These are phyloP conservation scores for Colletotrichum salicis DNA, from an alignment of 2,329 filamentous ascomycete genomes.

Conservation along the genomic window DNA sequence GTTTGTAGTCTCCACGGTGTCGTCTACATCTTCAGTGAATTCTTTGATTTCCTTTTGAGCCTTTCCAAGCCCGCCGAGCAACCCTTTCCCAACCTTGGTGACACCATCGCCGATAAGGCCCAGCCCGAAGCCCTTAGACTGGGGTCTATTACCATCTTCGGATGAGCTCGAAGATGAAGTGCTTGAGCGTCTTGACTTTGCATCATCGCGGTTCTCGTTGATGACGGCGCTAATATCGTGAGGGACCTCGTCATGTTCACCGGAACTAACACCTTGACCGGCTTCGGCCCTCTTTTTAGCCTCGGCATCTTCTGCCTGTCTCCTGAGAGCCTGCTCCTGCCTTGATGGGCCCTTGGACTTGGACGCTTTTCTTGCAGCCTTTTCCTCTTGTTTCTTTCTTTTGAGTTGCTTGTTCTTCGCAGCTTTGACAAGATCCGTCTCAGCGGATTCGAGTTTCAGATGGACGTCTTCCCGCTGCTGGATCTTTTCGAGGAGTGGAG, in stretches of 20 bases:
- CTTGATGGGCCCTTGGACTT: constrained; percentile 63
- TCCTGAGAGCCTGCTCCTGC: constrained; percentile 58
- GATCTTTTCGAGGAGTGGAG: constrained; percentile 85
- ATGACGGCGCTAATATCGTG: constrained; percentile 61
- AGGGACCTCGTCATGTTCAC: constrained; percentile 63
- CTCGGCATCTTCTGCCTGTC: constrained; percentile 60
- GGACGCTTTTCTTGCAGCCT: constrained; percentile 66
- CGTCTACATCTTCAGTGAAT: constrained; percentile 61
- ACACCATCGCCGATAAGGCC: constrained; percentile 59
- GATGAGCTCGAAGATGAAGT: constrained; percentile 37
- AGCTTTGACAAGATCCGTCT: constrained; percentile 83
- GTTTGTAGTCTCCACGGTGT: constrained; percentile 64
- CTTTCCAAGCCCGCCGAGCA: constrained; percentile 50
- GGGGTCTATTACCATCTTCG: constrained; percentile 30
- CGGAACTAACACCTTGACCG: constrained; percentile 60
- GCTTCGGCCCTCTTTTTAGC: constrained; percentile 62
- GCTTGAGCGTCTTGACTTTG: constrained; percentile 26
- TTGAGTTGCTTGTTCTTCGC: constrained; percentile 86
- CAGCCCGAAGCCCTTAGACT: constrained; percentile 32
- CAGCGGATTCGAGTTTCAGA: constrained; percentile 77
- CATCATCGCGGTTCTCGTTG: constrained; percentile 47
- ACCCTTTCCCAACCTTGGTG: constrained; percentile 50
- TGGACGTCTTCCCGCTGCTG: constrained; percentile 78
- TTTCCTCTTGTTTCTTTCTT: constrained; percentile 70
- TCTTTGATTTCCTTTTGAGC: constrained; percentile 60